Percentiles rank a stretch among this genome's conserved stretches.
Conservation (phyloP, 139 green algal species). For the Picochlorum sp. region DNA sequence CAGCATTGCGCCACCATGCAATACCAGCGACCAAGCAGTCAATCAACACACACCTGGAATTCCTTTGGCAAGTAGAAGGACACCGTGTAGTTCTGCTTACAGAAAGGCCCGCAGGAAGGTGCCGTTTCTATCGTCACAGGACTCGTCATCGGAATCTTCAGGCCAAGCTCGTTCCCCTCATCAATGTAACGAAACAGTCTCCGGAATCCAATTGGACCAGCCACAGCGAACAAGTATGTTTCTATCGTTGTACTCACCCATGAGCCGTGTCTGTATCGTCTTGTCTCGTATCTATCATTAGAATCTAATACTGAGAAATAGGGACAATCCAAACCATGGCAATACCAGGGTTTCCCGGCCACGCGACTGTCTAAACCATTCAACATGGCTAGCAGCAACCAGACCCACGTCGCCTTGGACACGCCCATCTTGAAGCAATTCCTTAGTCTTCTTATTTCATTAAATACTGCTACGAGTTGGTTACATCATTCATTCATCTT, state of each 20-base stretch:
- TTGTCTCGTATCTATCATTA: conserved; percentile 23
- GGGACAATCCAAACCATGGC: conserved; percentile 56
- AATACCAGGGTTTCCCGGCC: conserved; percentile 47
- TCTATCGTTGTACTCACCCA: conserved; percentile 58
- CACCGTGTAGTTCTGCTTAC: conserved; percentile 58
- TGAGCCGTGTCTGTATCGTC: conserved; percentile 17
- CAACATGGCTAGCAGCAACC: too few relatives aligned
- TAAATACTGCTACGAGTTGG: too few relatives aligned
- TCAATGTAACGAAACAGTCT: conserved; percentile 52
- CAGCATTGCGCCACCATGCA: too few relatives aligned
- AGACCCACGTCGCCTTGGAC: too few relatives aligned
- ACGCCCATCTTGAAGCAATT: too few relatives aligned
- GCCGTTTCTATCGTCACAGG: conserved; percentile 26
- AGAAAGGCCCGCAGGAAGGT: conserved; percentile 23
- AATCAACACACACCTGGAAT: conserved; percentile 26
- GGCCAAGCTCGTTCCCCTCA: conserved; percentile 43
- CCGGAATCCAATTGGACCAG: conserved; percentile 45
- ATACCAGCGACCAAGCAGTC: not conserved
- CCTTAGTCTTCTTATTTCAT: too few relatives aligned
- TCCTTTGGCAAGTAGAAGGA: conserved; percentile 63
- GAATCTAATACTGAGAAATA: conserved; percentile 35
- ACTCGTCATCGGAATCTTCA: conserved; percentile 62
- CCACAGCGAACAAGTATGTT: conserved; percentile 39
- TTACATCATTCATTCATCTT: too few relatives aligned
- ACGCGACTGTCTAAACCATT: too few relatives aligned